Percentiles rank a stretch among this genome's conserved stretches.
Conservation (phyloP, 2,329 filamentous ascomycete genomes). For the Whalleya microplaca region DNA sequence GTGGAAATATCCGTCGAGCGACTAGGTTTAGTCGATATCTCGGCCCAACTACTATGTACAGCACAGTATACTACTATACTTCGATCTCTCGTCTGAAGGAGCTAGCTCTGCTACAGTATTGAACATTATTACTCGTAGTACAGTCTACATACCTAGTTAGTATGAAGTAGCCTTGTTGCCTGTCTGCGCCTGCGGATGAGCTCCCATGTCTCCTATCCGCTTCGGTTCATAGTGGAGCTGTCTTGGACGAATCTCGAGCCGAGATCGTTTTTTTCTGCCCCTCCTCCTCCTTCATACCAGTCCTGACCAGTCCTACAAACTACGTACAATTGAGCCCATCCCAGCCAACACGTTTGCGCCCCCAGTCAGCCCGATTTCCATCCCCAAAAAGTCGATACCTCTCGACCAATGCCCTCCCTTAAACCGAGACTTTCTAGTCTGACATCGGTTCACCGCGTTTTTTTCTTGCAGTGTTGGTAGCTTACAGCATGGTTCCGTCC, state of each 20-base stretch:
- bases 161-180: slow-evolving; percentile 16
- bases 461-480: neutral
- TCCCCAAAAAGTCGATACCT: slow-evolving; percentile 13
- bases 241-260: slow-evolving; percentile 26
- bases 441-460: neutral
- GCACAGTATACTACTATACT: slow-evolving; percentile 11
- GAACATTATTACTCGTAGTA: too few species aligned
- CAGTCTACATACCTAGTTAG: slow-evolving; percentile 1
- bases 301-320: too few species aligned
- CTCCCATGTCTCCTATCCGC: slow-evolving; percentile 19
- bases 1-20: neutral
- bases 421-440: neutral
- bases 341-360: slow-evolving; percentile 21
- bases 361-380: slow-evolving; percentile 19
- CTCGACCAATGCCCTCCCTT: slow-evolving; percentile 6
- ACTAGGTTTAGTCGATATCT: neutral
- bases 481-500: neutral
- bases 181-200: slow-evolving; percentile 14
- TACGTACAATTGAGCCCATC: slow-evolving; percentile 23
- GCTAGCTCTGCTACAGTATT: slow-evolving; percentile 16
- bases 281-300: slow-evolving; percentile 22
- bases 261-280: slow-evolving; percentile 27
- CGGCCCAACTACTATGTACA: slow-evolving; percentile 5
- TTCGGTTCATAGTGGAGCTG: slow-evolving; percentile 23
- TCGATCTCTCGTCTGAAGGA: slow-evolving; percentile 9